Conservation (phyloP, 768 basidiomycete genomes). For the Tricholoma terreum region DNA sequence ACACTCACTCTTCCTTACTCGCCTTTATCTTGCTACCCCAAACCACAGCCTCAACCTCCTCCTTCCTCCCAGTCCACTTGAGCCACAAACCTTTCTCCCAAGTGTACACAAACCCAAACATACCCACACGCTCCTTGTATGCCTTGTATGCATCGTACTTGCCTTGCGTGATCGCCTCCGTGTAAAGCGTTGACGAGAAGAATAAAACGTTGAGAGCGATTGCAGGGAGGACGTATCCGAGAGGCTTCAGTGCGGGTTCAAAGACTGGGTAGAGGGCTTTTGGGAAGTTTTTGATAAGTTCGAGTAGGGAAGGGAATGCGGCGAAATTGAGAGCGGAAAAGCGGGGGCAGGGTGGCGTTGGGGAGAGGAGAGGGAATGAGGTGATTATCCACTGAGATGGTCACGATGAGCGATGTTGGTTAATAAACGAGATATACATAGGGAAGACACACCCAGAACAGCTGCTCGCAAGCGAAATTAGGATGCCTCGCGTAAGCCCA, state of each 20-base stretch:
- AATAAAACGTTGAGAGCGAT: slow-evolving; percentile 68
- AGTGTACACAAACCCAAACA: slow-evolving; percentile 59
- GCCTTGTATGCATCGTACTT: slow-evolving; percentile 74
- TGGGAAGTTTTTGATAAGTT: slow-evolving; percentile 17
- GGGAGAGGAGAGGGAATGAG: slow-evolving; percentile 58
- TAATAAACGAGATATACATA: background rate
- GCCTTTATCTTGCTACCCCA: slow-evolving; percentile 23
- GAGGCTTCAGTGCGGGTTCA: slow-evolving; percentile 25
- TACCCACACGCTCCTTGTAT: slow-evolving; percentile 76
- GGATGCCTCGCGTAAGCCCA: slow-evolving; percentile 91
- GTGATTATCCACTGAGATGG: slow-evolving; percentile 59
- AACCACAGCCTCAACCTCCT: slow-evolving; percentile 19
- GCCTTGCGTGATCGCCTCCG: slow-evolving; percentile 70
- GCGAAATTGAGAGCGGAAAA: slow-evolving; percentile 7
- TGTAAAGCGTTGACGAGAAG: slow-evolving; percentile 71
- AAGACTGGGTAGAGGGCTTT: slow-evolving; percentile 17
- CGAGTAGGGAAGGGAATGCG: slow-evolving; percentile 11
- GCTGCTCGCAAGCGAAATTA: slow-evolving; percentile 89
- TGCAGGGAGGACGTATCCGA: slow-evolving; percentile 46
- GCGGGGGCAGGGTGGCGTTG: slow-evolving; percentile 27
- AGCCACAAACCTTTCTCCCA: slow-evolving; percentile 22
- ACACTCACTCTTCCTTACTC: slow-evolving; percentile 15
- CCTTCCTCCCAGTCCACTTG: slow-evolving; percentile 18
- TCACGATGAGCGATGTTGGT: background rate
- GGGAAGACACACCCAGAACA: slow-evolving; percentile 65